Conservation (phyloP, 2,329 filamentous ascomycete genomes). For the Metarhizium rileyi region DNA sequence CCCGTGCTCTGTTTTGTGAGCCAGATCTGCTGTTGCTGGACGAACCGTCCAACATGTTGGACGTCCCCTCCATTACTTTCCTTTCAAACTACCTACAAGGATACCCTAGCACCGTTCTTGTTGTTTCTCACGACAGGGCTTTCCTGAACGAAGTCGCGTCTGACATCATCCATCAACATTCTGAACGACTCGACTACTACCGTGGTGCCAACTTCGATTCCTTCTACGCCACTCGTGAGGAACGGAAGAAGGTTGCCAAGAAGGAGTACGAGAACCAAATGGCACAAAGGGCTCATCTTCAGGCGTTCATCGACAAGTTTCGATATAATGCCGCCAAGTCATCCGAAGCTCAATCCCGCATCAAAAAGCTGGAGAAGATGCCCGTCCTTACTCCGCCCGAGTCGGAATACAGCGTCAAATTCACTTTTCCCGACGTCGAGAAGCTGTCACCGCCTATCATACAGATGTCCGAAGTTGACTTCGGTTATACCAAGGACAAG, state of each 20-base stretch:
- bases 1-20: constrained; percentile 93
- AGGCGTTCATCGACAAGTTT: constrained; percentile 99
- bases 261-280: constrained; percentile 99
- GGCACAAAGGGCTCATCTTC: constrained; percentile 83
- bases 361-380: constrained; percentile 99
- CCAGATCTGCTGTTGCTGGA: constrained; percentile 92
- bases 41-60: constrained; percentile 99
- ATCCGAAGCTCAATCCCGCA: constrained; percentile 93
- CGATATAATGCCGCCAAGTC: constrained; percentile 98
- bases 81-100: constrained; percentile 87
- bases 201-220: constrained; percentile 93
- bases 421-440: constrained; percentile 95
- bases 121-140: constrained; percentile 97
- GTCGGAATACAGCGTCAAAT: constrained; percentile 89
- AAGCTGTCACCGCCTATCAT: constrained; percentile 96
- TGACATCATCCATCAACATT: constrained; percentile 98
- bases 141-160: constrained; percentile 99
- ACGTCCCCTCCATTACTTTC: constrained; percentile 99
- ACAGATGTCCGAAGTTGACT: constrained; percentile 87
- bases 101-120: constrained; percentile 89
- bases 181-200: constrained; percentile 95
- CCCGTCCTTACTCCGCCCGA: constrained; percentile 84
- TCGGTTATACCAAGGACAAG: constrained; percentile 76
- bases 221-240: constrained; percentile 95
- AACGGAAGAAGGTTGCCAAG: constrained; percentile 91